phyloP scores from a whole-genome alignment of 768 basidiomycete species.

The Crassisporium funariophilum region DNA sequence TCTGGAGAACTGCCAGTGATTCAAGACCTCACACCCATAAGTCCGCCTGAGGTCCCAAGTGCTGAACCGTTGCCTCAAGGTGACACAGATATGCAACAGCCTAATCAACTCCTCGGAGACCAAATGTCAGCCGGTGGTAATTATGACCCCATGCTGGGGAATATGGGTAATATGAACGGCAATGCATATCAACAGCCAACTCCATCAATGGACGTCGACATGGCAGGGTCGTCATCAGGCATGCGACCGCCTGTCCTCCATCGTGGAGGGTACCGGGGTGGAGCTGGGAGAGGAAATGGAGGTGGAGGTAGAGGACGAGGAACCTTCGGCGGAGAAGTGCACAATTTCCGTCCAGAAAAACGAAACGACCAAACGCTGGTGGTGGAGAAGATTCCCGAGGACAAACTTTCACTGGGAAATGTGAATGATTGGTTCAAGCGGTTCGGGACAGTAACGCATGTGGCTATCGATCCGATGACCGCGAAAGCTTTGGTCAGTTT shows the following conservation, averaged over 20 bases:
- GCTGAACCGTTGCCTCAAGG: conserved; percentile 25
- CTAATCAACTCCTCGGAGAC: conserved; percentile 13
- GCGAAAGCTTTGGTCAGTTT: conserved; percentile 90
- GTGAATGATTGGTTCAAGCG: conserved; percentile 90
- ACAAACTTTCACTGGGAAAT: conserved; percentile 73
- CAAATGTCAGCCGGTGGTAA: conserved; percentile 6
- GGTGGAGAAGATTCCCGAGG: conserved; percentile 91
- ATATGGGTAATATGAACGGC: conserved; percentile 9
- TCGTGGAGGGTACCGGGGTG: conserved; percentile 34
- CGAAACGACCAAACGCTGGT: conserved; percentile 82
- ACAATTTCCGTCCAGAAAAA: conserved; percentile 66
- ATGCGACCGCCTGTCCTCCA: conserved; percentile 33
- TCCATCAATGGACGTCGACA: conserved; percentile 25
- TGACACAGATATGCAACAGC: conserved; percentile 23
- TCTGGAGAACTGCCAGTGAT: conserved; percentile 83
- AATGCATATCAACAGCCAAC: conserved; percentile 13
- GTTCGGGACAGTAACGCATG: conserved; percentile 91
- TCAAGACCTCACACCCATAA: conserved; percentile 74
- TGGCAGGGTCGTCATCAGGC: conserved; percentile 27
- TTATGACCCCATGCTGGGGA: conserved; percentile 12
- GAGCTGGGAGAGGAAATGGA: conserved; percentile 43
- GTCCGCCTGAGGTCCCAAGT: conserved; percentile 32
- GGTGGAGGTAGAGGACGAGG: conserved; percentile 46
- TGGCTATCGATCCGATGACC: conserved; percentile 76
- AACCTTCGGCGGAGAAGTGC: conserved; percentile 67